Base-by-base conservation (phyloP, 306 rosid species). In the Heteromeles arbutifolia region DNA sequence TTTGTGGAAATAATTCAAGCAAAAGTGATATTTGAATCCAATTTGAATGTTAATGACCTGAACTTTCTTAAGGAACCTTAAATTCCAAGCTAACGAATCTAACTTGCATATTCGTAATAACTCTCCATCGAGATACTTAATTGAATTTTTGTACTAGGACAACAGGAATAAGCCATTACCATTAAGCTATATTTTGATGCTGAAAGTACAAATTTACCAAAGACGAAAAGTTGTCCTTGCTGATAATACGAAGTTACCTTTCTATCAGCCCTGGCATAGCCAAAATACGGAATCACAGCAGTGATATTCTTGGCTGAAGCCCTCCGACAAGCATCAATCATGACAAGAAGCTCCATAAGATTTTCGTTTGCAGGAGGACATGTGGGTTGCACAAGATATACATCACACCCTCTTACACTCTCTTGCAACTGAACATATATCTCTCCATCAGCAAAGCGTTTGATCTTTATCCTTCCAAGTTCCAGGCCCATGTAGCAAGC, bases 231-330 rank as follows among this genome's bases (percentile, higher is more conserved):
- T 4, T 56, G 64, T 25, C 14, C 3, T 7, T n/a, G 6, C 48
- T 58, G 28, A 2, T 21, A 28, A 24, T 2, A 18, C 0, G 69
- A 74, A 63, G 59, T 75, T 70, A 93, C 98, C 98, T 91, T 93
- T 81, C 98, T 86, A 76, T 93, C 98, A 85, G 98, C 97, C 88
- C 98, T 91, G 56, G 98, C 98, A 82, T 93, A 93, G 82, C 98
- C 98, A 67, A 93, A 93, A 84, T 93, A 93, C 1, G 97, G 98
- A 82, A 93, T 93, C 79, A 91, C 98, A 26, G 97, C 97, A 80
- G 97, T 93, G 53, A 93, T 93, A 70, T 88, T 91, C 86, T 93
- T 93, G 69, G 98, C 97, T 7, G 98, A 91, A 25, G 98, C 98
- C 87, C 98, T 93, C 75, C 97, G 88, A 79, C 98, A 93, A 3